A percentile compares a stretch with the other conserved stretches of the same genome.
Evolutionary conservation across 163 green algal genomes (phyloP).

Genomic region (Chlamydomonas reinhardtii): DNA sequence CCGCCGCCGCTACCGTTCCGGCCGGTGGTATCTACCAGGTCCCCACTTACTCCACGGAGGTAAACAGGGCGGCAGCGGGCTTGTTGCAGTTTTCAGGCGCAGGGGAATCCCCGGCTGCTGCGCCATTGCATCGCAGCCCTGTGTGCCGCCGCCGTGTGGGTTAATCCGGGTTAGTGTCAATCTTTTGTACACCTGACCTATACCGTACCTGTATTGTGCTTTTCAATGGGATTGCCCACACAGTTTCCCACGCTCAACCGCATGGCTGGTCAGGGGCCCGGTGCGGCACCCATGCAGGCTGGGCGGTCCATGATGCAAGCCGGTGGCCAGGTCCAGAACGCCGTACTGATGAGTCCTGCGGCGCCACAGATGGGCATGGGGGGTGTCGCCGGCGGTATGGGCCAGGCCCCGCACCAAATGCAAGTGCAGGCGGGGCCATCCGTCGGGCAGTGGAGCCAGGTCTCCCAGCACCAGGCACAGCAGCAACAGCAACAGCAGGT

Average conservation of each 20-base stretch:
- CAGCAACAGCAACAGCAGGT: slow-evolving; percentile 10
- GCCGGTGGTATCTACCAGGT: slow-evolving; percentile 48
- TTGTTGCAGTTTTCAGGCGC: no score
- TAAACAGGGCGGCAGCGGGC: neutral
- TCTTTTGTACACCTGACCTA: no score
- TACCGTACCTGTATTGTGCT: no score
- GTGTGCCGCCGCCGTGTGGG: no score
- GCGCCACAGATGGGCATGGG: neutral
- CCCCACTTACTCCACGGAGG: slow-evolving; percentile 38
- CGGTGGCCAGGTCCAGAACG: no score
- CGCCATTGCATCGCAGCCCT: no score
- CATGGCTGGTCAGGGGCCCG: no score
- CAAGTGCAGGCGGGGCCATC: neutral
- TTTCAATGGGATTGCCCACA: neutral
- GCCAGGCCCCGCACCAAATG: neutral
- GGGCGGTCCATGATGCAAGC: slow-evolving; percentile 10
- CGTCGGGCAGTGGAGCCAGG: neutral
- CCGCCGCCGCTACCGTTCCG: neutral
- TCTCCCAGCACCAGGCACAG: neutral
- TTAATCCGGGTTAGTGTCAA: no score
- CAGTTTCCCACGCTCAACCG: slow-evolving; percentile 28
- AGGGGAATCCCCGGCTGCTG: no score
- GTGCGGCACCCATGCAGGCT: no score
- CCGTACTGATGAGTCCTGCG: no score
- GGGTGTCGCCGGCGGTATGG: neutral